Percentiles rank a stretch among this genome's conserved stretches.
phyloP scores from a whole-genome alignment of 192 early-diverging fungal genomes.

The Rhizophagus sp. region DNA sequence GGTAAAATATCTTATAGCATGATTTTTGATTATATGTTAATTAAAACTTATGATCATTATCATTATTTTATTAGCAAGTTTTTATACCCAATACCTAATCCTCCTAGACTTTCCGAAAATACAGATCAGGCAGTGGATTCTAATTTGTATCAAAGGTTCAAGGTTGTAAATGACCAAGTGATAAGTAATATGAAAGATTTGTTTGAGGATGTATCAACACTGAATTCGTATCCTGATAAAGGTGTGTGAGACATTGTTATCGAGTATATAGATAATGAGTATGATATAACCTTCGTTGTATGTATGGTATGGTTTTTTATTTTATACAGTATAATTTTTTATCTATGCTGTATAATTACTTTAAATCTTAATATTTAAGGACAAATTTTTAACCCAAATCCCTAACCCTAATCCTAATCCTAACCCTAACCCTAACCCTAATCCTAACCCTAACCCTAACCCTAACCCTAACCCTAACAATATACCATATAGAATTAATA shows the following conservation, averaged over 20 bases:
- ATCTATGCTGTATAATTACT: no score
- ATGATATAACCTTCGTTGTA: no score
- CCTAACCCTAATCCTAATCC: no score
- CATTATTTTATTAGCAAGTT: constrained; percentile 46
- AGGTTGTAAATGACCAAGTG: constrained; percentile 53
- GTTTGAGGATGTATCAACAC: constrained; percentile 37
- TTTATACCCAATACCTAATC: constrained; percentile 48
- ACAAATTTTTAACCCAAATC: no score
- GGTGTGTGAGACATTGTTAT: constrained; percentile 19
- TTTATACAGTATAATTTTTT: no score
- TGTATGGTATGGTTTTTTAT: no score
- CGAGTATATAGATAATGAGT: no score
- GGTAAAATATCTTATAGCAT: constrained; percentile 37
- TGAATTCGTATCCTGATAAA: constrained; percentile 23
- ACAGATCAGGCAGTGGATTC: constrained; percentile 43
- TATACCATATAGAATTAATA: no score
- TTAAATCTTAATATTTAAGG: no score
- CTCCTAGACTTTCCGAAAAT: constrained; percentile 28
- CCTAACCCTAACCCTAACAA: no score
- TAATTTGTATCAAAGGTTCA: constrained; percentile 60
- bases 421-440: no score
- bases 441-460: no score
- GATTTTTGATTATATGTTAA: not conserved
- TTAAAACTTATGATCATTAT: not conserved
- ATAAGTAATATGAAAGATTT: constrained; percentile 40